These are phyloP conservation scores for Leccinum longicurvipes DNA, from an alignment of 768 basidiomycete genomes.

Conservation along the genomic window DNA sequence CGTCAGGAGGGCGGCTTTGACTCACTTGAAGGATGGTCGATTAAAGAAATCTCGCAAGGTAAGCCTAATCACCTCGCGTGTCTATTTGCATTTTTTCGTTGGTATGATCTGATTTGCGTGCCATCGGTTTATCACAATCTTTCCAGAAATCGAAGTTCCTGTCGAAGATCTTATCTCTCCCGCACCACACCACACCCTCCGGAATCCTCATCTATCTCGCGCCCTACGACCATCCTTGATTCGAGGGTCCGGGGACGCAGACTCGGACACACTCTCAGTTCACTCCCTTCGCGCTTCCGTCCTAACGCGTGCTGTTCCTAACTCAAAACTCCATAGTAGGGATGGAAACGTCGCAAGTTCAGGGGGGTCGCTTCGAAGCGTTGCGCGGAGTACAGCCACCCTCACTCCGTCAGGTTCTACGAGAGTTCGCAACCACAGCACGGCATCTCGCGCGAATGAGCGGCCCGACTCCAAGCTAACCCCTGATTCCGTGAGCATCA, in stretches of 20 bases:
- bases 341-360: conserved; percentile 23
- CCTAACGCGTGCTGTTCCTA: conserved; percentile 33
- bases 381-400: conserved; percentile 40
- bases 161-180: conserved; percentile 68
- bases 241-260: conserved; percentile 28
- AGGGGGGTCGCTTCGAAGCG: conserved; percentile 44
- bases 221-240: conserved; percentile 28
- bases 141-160: conserved; percentile 73
- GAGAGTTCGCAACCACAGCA: conserved; percentile 27
- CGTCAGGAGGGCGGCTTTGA: conserved; percentile 80
- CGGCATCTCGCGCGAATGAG: conserved; percentile 26
- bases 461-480: conserved; percentile 75
- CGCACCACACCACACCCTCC: conserved; percentile 28
- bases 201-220: conserved; percentile 27
- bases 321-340: conserved; percentile 23
- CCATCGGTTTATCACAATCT: not conserved
- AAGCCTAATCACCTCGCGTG: not conserved
- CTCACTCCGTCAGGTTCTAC: conserved; percentile 15
- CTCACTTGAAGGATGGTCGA: conserved; percentile 76
- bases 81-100: not conserved
- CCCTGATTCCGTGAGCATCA: conserved; percentile 37
- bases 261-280: conserved; percentile 41
- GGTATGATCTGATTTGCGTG: not conserved
- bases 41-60: conserved; percentile 71
- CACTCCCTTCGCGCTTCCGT: conserved; percentile 47